phyloP scores from a whole-genome alignment of 2,329 filamentous ascomycete genomes.

The Cladophialophora psammophila region DNA sequence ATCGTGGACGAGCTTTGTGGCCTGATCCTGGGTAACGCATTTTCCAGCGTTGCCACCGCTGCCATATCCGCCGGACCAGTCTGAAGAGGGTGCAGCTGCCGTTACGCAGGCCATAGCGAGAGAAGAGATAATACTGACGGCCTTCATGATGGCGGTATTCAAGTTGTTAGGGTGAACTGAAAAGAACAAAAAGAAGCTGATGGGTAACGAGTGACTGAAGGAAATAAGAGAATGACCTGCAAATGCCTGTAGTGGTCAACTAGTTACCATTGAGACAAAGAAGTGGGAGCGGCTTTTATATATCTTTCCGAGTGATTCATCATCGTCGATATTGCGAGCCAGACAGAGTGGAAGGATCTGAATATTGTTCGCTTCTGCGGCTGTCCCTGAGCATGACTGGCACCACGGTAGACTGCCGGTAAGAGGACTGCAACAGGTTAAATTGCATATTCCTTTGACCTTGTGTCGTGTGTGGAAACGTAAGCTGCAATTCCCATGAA shows the following conservation, averaged over 20 bases:
- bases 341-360: not conserved
- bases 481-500: not conserved
- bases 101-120: constrained; percentile 2
- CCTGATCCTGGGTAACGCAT: constrained; percentile 12
- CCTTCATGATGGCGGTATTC: constrained; percentile 15
- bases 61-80: constrained; percentile 1
- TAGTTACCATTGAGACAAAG: not conserved
- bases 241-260: not conserved
- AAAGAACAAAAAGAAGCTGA: not conserved
- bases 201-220: constrained; percentile 17
- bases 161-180: not conserved
- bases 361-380: not conserved
- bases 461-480: not conserved
- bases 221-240: not conserved
- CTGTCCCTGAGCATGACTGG: not conserved
- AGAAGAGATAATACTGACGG: constrained; percentile 8
- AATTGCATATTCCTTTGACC: constrained; percentile 15
- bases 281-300: constrained; percentile 5
- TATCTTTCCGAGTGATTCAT: not conserved
- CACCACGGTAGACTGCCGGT: not conserved
- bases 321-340: not conserved
- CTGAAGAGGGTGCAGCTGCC: constrained; percentile 17
- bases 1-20: constrained; percentile 18
- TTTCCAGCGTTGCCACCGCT: constrained; percentile 1
- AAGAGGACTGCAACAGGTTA: constrained; percentile 8